Base-by-base conservation (phyloP, 2,329 filamentous ascomycete genomes). In the Calcarisporium arbuscula region DNA sequence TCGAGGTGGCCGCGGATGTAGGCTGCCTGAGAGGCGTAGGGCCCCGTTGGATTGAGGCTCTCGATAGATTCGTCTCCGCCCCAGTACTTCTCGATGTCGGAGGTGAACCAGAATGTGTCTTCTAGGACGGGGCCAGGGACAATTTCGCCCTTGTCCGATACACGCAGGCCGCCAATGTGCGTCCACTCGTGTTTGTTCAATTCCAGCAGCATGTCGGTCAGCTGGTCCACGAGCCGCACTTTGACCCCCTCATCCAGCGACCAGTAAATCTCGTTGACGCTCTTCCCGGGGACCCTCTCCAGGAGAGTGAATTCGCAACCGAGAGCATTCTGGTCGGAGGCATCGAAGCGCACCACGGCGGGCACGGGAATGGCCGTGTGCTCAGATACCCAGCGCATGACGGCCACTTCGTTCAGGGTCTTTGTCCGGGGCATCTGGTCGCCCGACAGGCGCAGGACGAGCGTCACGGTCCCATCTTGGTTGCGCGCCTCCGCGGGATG, bases 361-460 rank as follows among this genome's bases (percentile, higher is more conserved):
- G 60, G 57, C 5, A 61, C 41, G 6, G 59, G 58, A n/a, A 64
- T 52, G 1, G 30, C 36, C 4, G 57, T 60, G 30, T 57, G 46
- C n/a, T 42, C 25, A 8, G 25, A 17, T 6, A 63, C 30, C 58
- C 57, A 63, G 6, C 32, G 37, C 50, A 62, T 57, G 20, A 54
- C 42, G 14, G 40, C 58, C 4, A 57, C 52, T 41, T 64, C 58
- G 34, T 64, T 62, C 9, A 33, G 23, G 9, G 58, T 61, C 35
- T 63, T 62, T 40, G 54, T 53, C 12, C 35, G n/a, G 5, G 57
- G 58, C 6, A 61, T 21, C 20, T 62, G 58, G 17, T 36, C 33
- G 17, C 60, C 58, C 5, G 58, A 54, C 17, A 61, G 45, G 28
- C 60, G 54, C 11, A 63, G 53, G 10, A 62, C 47, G 5, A 56